phyloP scores from a whole-genome alignment of 2,329 filamentous ascomycete genomes.

The Fusarium citri region DNA sequence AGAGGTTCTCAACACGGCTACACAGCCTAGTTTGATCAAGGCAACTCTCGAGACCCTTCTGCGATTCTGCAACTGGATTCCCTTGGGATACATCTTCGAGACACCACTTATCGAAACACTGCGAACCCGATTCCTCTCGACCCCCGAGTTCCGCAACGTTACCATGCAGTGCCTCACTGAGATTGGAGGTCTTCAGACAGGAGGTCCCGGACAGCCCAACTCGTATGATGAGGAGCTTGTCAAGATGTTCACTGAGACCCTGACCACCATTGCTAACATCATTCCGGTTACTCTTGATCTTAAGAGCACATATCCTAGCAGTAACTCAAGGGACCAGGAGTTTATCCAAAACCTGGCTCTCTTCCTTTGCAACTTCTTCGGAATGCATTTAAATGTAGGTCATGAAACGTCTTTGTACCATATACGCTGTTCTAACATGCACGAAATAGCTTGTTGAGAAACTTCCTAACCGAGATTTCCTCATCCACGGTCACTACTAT shows the following conservation, averaged over 20 bases:
- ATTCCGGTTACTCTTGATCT: constrained; percentile 92
- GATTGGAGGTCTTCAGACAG: constrained; percentile 92
- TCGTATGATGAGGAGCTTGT: constrained; percentile 96
- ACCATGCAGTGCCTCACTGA: constrained; percentile 97
- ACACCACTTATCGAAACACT: constrained; percentile 95
- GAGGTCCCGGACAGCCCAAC: constrained; percentile 71
- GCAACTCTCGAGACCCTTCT: constrained; percentile 96
- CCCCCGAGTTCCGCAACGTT: constrained; percentile 95
- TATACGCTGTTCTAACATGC: constrained; percentile 31
- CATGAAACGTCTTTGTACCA: neutral
- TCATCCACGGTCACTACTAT: constrained; percentile 97
- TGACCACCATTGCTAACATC: constrained; percentile 92
- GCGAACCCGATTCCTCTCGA: constrained; percentile 89
- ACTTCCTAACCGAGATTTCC: constrained; percentile 92
- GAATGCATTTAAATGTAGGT: constrained; percentile 84
- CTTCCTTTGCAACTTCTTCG: constrained; percentile 97
- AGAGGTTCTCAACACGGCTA: constrained; percentile 91
- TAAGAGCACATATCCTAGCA: constrained; percentile 89
- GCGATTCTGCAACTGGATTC: constrained; percentile 99
- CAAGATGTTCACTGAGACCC: constrained; percentile 97
- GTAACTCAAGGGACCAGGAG: constrained; percentile 93
- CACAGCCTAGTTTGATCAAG: constrained; percentile 89
- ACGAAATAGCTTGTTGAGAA: constrained; percentile 84
- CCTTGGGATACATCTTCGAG: constrained; percentile 98
- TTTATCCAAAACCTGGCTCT: constrained; percentile 97